Percentiles rank a stretch among this genome's conserved stretches.
Conservation (phyloP, 2,329 filamentous ascomycete genomes). For the Meredithiella fracta region DNA sequence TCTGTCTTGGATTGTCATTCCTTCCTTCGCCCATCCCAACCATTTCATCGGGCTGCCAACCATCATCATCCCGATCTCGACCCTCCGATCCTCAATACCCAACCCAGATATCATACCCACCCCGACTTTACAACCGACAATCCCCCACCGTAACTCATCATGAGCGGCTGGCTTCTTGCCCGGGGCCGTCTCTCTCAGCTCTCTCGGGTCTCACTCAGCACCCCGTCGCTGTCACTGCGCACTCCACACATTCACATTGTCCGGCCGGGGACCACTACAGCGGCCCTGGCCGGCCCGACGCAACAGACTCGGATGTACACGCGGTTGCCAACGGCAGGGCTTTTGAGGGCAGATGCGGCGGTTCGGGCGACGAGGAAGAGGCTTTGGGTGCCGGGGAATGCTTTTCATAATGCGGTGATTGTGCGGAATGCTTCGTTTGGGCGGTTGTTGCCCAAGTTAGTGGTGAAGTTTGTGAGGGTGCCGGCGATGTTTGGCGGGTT, state of each 20-base stretch:
- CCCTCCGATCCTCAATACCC: not conserved
- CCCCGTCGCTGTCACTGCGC: conserved; percentile 1
- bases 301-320: conserved; percentile 23
- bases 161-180: conserved; percentile 15
- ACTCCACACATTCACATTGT: not conserved
- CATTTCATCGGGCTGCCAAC: not conserved
- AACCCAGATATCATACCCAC: not conserved
- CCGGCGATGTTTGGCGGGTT: conserved; percentile 85
- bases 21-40: not conserved
- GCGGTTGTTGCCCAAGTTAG: conserved; percentile 62
- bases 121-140: not conserved
- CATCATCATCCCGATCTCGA: not conserved
- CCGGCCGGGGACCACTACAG: not conserved
- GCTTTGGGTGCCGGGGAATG: conserved; percentile 64
- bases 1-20: not conserved
- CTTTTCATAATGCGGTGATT: conserved; percentile 63
- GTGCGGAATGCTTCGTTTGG: conserved; percentile 48
- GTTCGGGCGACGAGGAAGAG: conserved; percentile 44
- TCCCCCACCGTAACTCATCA: not conserved
- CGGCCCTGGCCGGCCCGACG: not conserved
- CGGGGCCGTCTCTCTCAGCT: conserved; percentile 12
- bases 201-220: conserved; percentile 6
- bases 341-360: conserved; percentile 48
- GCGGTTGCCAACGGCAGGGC: conserved; percentile 49
- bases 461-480: conserved; percentile 74